These are phyloP conservation scores for Chaetomium olivaceum DNA, from an alignment of 2,329 filamentous ascomycete species.

Conservation along the genomic window DNA sequence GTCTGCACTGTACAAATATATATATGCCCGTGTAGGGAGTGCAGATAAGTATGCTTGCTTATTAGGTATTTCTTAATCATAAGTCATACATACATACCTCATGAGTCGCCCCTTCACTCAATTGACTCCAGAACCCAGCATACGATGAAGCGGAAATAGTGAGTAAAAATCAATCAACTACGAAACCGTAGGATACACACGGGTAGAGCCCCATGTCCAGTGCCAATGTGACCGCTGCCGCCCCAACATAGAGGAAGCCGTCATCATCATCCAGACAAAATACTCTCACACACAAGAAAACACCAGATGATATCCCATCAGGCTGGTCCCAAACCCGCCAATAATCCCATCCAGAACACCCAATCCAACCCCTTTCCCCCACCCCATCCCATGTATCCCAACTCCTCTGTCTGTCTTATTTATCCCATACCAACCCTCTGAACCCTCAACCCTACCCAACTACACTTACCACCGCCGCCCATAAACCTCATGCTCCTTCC, in stretches of 20 bases:
- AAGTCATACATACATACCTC: background rate
- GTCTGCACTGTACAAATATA: background rate
- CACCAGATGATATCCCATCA: background rate
- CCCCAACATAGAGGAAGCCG: background rate
- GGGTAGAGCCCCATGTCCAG: background rate
- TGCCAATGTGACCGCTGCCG: background rate
- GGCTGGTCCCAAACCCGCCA: background rate
- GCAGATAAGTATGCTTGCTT: background rate
- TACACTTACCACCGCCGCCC: slow-evolving; percentile 31
- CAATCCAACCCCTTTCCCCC: background rate
- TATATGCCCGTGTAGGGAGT: background rate
- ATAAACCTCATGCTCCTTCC: slow-evolving; percentile 33
- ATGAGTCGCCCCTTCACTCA: background rate
- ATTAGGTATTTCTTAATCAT: background rate
- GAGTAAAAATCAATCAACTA: background rate
- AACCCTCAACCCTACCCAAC: background rate
- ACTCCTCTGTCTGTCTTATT: background rate
- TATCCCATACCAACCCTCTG: background rate
- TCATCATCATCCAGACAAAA: background rate
- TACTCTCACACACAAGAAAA: background rate
- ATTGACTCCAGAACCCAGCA: background rate
- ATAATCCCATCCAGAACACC: background rate
- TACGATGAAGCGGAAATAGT: background rate
- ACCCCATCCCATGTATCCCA: slow-evolving; percentile 2
- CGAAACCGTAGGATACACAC: background rate